These are phyloP conservation scores for Laguncularia racemosa DNA, from an alignment of 345 rosid species.

Conservation along the genomic window DNA sequence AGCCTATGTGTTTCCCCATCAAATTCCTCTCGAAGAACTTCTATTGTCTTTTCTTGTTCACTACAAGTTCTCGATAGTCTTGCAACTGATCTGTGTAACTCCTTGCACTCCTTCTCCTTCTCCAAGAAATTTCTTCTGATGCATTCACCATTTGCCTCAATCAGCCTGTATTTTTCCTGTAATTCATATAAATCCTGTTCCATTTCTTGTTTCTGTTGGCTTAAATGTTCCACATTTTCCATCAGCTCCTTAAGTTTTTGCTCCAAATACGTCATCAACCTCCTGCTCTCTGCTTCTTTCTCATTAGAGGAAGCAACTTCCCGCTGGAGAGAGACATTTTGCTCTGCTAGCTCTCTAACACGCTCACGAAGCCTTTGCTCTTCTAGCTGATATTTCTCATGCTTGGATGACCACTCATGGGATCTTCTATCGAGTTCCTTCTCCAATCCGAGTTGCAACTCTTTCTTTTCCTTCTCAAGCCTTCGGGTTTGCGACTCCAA, in stretches of 20 bases:
- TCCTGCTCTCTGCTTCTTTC: constrained; percentile 59
- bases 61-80: constrained; percentile 64
- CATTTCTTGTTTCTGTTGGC: constrained; percentile 44
- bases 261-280: constrained; percentile 43
- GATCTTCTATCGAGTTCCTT: constrained; percentile 97
- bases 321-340: constrained; percentile 90
- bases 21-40: constrained; percentile 57
- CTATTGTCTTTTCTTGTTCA: constrained; percentile 83
- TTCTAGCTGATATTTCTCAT: constrained; percentile 73
- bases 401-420: constrained; percentile 79
- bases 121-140: constrained; percentile 63
- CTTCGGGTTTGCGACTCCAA: constrained; percentile 43
- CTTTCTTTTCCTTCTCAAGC: constrained; percentile 71
- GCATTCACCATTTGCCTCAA: constrained; percentile 44
- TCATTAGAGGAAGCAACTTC: constrained; percentile 63
- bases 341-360: constrained; percentile 94
- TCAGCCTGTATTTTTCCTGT: constrained; percentile 44
- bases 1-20: constrained; percentile 36
- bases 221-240: constrained; percentile 40
- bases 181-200: constrained; percentile 41
- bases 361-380: constrained; percentile 93
- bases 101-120: constrained; percentile 89
- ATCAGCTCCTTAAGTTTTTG: constrained; percentile 53
- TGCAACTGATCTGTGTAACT: constrained; percentile 64
- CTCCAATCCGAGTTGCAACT: constrained; percentile 76